phyloP scores from a whole-genome alignment of 495 filamentous ascomycete genomes.

The Alectoria sarmentosa region DNA sequence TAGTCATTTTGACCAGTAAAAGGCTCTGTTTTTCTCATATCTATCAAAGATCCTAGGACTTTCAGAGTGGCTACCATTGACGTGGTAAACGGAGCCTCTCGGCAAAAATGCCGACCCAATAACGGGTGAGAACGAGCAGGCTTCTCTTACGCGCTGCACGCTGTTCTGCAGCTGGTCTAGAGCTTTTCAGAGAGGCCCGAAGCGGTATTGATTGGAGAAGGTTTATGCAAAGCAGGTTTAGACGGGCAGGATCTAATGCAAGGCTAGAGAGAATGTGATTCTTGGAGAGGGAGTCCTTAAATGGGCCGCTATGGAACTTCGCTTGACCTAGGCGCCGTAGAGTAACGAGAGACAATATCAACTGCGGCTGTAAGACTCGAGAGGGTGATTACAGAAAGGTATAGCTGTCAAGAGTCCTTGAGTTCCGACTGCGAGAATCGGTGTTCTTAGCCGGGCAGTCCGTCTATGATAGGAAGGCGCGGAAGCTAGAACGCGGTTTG shows the following conservation, averaged over 20 bases:
- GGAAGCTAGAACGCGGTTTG: not conserved
- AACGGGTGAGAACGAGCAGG: not conserved
- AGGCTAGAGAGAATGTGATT: not conserved
- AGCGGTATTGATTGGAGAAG: not conserved
- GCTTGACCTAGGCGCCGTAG: not conserved
- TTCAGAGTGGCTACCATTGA: not conserved
- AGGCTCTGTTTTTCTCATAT: not conserved
- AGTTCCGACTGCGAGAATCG: not conserved
- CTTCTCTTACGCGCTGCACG: not conserved
- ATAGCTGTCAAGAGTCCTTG: not conserved
- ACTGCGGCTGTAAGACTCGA: not conserved
- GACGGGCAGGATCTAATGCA: not conserved
- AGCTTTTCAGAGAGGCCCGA: not conserved
- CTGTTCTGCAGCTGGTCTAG: not conserved
- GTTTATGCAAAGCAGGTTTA: not conserved
- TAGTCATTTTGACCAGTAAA: not conserved
- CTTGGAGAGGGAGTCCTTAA: not conserved
- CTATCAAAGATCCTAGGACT: not conserved
- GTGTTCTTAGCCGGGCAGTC: not conserved
- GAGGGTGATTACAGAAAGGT: not conserved
- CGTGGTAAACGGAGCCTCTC: not conserved
- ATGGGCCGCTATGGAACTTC: not conserved
- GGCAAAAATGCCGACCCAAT: not conserved
- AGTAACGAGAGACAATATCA: not conserved
- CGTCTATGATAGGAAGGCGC: not conserved